Base-by-base conservation (phyloP, 1,284 basidiomycete species). In the Ustilago sp. region DNA sequence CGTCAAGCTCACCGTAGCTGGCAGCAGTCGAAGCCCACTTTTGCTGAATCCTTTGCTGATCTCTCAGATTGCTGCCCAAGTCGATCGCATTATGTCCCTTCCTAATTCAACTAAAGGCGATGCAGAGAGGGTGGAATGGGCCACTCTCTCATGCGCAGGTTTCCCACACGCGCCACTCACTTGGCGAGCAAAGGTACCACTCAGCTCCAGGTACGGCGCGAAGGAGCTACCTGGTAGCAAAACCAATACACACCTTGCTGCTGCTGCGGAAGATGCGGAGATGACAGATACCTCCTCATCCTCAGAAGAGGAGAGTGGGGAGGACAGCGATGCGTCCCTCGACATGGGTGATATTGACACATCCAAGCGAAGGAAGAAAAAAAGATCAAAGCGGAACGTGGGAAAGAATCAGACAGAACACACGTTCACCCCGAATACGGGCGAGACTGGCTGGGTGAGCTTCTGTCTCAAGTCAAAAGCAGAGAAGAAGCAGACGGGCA, bases 91-190 rank as follows among this genome's bases (percentile, higher is more conserved):
- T 43, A 5, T 76, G 2, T 38, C 51, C 0, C 31, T 54, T 11
- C 39, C 41, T 15, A 39, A 34, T 6, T 32, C 2, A 34, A 19
- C 38, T 8, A 41, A 41, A 7, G 23, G 36, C n/a, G 4, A 28
- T 9, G 17, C 9, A 12, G 56, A 54, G 36, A 57, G 43, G 28
- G 38, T 32, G 8, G 28, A 56, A 3, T 77, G 79, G 77, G 74
- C 72, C 4, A 53, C 55, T 1, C 32, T 80, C 12, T 66, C 70
- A 12, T 70, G 72, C n/a, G 35, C 59, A 0, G 80, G 80, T 3
- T 82, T 76, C 17, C 52, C 71, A 8, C 77, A 82, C 45, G 67
- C 80, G 8, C 80, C 80, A 11, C 51, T 82, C 9, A 71, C 77
- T 2, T 82, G 80, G 80, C 61, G 72, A 17, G 59, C 63, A 45